phyloP scores from a whole-genome alignment of 495 filamentous ascomycete species.

The Aspergillus leporis region DNA sequence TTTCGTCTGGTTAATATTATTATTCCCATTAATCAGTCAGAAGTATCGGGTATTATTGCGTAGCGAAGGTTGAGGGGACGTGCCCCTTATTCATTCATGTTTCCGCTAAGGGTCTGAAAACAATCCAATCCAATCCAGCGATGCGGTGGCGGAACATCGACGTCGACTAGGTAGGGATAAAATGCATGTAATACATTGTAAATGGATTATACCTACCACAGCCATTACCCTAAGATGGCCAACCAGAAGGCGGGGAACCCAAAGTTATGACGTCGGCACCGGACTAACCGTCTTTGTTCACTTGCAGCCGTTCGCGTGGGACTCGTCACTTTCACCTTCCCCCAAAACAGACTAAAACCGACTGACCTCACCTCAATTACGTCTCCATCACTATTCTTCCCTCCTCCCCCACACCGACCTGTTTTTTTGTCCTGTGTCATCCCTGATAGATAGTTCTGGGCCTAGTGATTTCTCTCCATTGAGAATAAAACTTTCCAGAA shows the following conservation, averaged over 20 bases:
- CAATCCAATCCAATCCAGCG: not conserved
- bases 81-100: not conserved
- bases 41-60: not conserved
- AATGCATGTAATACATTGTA: too few relatives aligned
- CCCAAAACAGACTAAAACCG: not conserved
- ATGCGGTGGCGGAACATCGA: too few relatives aligned
- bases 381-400: not conserved
- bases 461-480: not conserved
- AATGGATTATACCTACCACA: too few relatives aligned
- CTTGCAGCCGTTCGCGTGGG: not conserved
- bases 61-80: not conserved
- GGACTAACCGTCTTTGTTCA: not conserved
- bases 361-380: not conserved
- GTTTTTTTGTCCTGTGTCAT: not conserved
- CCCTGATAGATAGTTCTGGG: not conserved
- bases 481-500: not conserved
- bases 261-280: conserved; percentile 16
- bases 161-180: too few relatives aligned
- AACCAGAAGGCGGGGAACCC: not conserved
- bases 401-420: conserved; percentile 2
- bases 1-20: not conserved
- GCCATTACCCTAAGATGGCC: not conserved
- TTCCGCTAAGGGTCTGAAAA: not conserved
- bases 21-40: too few relatives aligned
- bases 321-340: conserved; percentile 7